Evolutionary conservation across 2,329 filamentous ascomycete species (phyloP).

Genomic region (Cladosporium sp.): DNA sequence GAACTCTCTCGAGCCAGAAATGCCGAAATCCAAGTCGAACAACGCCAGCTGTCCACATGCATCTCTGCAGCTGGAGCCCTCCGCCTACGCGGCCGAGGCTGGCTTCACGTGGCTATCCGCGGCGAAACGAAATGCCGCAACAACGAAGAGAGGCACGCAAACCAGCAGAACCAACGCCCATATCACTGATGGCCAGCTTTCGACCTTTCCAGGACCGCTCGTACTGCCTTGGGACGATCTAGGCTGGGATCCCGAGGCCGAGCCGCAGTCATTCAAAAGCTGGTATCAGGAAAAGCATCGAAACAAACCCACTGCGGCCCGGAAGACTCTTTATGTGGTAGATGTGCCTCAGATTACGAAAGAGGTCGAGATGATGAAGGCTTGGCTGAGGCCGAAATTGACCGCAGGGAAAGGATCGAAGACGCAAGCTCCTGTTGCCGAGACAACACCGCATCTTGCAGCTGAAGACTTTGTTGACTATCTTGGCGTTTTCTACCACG

Average conservation of each 20-base stretch:
- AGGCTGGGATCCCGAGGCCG: constrained; percentile 52
- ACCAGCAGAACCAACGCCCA: not conserved
- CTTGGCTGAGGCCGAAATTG: constrained; percentile 44
- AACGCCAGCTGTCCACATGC: not conserved
- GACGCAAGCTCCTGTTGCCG: not conserved
- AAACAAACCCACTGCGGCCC: constrained; percentile 50
- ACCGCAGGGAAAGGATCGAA: constrained; percentile 16
- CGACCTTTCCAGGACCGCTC: constrained; percentile 58
- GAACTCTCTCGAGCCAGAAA: not conserved
- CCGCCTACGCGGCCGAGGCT: constrained; percentile 9
- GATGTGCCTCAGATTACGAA: constrained; percentile 44
- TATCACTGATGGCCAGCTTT: not conserved
- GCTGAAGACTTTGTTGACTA: constrained; percentile 44
- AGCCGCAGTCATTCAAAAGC: constrained; percentile 53
- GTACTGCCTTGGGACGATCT: constrained; percentile 62
- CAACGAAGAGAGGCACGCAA: not conserved
- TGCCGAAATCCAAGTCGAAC: not conserved
- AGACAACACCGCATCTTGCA: constrained; percentile 23
- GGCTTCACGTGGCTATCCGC: not conserved
- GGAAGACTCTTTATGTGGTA: constrained; percentile 58
- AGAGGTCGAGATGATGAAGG: constrained; percentile 41
- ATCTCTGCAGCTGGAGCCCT: constrained; percentile 5
- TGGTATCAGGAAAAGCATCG: constrained; percentile 52
- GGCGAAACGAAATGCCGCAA: not conserved
- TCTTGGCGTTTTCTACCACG: constrained; percentile 55